Evolutionary conservation across 495 filamentous ascomycete species (phyloP).

Genomic region (Neurospora sp.): DNA sequence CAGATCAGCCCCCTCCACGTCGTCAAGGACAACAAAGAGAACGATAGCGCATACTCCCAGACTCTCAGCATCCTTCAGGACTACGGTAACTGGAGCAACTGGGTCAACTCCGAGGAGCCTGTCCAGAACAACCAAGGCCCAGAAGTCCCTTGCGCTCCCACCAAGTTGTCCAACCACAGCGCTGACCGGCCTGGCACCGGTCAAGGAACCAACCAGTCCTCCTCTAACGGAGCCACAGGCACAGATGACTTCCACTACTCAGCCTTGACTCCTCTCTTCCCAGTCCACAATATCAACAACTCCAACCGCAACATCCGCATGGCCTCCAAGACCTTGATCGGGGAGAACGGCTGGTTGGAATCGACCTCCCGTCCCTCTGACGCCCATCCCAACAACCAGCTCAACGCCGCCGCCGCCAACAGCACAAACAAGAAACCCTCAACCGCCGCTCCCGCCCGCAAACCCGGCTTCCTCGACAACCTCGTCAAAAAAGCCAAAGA

Average conservation of each 20-base stretch:
- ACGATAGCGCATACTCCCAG: not conserved
- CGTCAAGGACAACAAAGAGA: slow-evolving; percentile 6
- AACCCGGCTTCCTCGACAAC: slow-evolving; percentile 23
- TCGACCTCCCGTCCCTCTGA: slow-evolving; percentile 19
- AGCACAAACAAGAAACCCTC: not conserved
- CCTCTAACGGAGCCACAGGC: not conserved
- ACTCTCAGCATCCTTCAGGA: slow-evolving; percentile 15
- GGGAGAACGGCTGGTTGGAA: slow-evolving; percentile 40
- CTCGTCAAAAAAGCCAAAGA: slow-evolving; percentile 35
- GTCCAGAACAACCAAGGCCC: not conserved
- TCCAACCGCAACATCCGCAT: slow-evolving; percentile 1
- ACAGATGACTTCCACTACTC: slow-evolving; percentile 7
- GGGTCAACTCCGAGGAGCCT: not conserved
- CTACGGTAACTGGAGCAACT: slow-evolving; percentile 10
- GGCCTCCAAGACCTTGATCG: slow-evolving; percentile 32
- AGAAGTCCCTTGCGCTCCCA: not conserved
- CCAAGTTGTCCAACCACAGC: not conserved
- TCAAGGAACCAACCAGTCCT: not conserved
- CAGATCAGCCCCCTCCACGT: slow-evolving; percentile 18
- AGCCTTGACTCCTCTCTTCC: slow-evolving; percentile 9
- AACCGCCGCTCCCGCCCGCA: slow-evolving; percentile 14
- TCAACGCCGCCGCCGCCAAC: not conserved
- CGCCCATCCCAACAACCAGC: not conserved
- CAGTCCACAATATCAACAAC: not conserved
- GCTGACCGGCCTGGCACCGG: not conserved